Base-by-base conservation (phyloP, 805 yeast species). In the Wickerhamomyces sydowiorum region DNA sequence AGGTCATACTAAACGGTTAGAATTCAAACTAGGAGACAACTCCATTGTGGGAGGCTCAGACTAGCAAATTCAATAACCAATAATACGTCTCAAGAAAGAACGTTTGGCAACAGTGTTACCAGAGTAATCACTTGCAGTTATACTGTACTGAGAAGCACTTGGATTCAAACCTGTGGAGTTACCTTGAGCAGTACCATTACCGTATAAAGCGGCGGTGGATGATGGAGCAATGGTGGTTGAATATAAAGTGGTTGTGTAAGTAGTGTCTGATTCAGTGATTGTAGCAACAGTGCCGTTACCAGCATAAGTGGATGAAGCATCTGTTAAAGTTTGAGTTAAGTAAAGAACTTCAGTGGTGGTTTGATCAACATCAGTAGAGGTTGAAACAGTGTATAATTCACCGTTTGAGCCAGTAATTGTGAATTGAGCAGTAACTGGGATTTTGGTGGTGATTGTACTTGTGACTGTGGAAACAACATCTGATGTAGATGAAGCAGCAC, bases 291-390 rank as follows among this genome's bases (percentile, higher is more conserved):
- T 48, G 4, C 8, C 27, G 12, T 7, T 14, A 23, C 21, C 33
- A 21, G 40, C 19, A 3, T 32, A 21, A 5, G 37, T 19, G 15
- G 33, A 28, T 20, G 38, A 14, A 14, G 23, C 15, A n/a, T 14
- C 14, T 19, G 27, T 28, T 28, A 27, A 20, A 13, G 40, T 37
- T 22, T 19, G n/a, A 8, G 60, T 54, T 17, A 50, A 15, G 30
- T 43, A 44, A 17, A 50, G 40, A 15, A 43, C 38, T 23, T 38
- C 37, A 1, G 61, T 55, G 8, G 51, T 41, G 8, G 58, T 54
- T 37, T 54, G 55, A 0, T 54, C 61, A 38, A 55, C 42, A 18
- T 51, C 54, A 14, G 60, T 51, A 2, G 60, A 48, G 4, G 61
- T 42, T 2, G 48, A 39, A 6, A 56, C 42, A 13, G 56, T 52